Conservation (phyloP, 1,139 yeast species). For the Pneumocystis wakefieldiae region DNA sequence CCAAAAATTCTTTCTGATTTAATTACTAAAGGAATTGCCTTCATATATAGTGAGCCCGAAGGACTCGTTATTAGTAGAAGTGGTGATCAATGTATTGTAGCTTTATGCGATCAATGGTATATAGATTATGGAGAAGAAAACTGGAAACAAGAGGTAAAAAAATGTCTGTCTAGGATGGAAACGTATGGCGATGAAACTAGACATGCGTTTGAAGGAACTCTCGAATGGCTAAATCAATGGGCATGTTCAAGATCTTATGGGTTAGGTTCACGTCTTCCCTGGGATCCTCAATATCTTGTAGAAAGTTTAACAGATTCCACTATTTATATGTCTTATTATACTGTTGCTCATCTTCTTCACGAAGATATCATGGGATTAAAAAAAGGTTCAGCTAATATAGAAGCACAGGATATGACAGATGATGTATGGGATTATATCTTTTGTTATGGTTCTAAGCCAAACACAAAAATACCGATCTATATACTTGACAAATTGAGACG, state of each 20-base stretch:
- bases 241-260: conserved; percentile 96
- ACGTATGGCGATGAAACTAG: conserved; percentile 73
- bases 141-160: conserved; percentile 80
- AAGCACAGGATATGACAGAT: conserved; percentile 77
- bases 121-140: conserved; percentile 90
- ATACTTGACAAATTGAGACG: conserved; percentile 65
- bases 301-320: conserved; percentile 96
- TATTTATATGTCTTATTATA: conserved; percentile 88
- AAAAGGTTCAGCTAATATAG: conserved; percentile 56
- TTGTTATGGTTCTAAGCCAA: conserved; percentile 47
- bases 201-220: conserved; percentile 84
- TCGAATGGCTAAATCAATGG: conserved; percentile 97
- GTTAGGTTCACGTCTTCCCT: conserved; percentile 87
- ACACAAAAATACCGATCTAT: conserved; percentile 41
- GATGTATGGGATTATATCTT: conserved; percentile 88
- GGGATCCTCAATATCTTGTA: conserved; percentile 89
- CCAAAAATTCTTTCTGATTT: conserved; percentile 72
- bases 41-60: conserved; percentile 91
- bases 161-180: conserved; percentile 63
- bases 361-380: conserved; percentile 70
- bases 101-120: conserved; percentile 98
- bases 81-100: conserved; percentile 92
- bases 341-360: conserved; percentile 76
- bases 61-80: conserved; percentile 78
- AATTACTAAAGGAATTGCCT: conserved; percentile 63